Evolutionary conservation across 768 basidiomycete genomes (phyloP), one percentile per base, ranked within the genome.

Genomic region (Dictyophora rubrovolvata): DNA sequence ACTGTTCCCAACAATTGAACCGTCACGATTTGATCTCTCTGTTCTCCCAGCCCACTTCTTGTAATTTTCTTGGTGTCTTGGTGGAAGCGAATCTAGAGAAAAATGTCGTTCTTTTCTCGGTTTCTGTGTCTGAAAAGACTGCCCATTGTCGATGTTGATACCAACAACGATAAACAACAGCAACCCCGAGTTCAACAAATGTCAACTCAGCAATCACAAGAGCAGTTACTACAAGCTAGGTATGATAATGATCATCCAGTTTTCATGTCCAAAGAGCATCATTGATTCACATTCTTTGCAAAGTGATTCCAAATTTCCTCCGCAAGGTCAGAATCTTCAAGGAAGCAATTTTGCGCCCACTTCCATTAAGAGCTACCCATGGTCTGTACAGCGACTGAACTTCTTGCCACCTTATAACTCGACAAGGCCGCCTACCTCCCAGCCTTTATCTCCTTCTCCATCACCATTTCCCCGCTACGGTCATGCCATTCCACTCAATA

Each of bases 381-480:
- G 91, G 91, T 82, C 89, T 12, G 81, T 86, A 49, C 84, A 85
- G 12, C 83, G 86, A 6, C 80, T 93, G 56, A 68, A 73, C 34
- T 79, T 93, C 20, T 79, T 82, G 0, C 85, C 89, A 2, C 87
- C 88, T 0, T 73, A 80, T 12, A 70, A 80, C 18, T 73, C 87
- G 53, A 75, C 77, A 53, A 87, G 85, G 63, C 84, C 85, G 12
- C 85, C 82, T 50, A 72, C 81, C 55, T 77, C 57, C 17, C 28
- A 47, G 17, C 79, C 86, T 9, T 81, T 80, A 0, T 74, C 81
- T 1, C 83, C 85, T 1, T 92, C 91, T 0, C 86, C 90, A 0
- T 85, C 86, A 1, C 95, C 95, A 0, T 98, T 98, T 71, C 95
- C 96, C 22, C 85, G 95, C 47, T 99, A 98, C 68, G 96, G 95